Base-by-base conservation (phyloP, 2,329 filamentous ascomycete species). In the Venturia carpophila region DNA sequence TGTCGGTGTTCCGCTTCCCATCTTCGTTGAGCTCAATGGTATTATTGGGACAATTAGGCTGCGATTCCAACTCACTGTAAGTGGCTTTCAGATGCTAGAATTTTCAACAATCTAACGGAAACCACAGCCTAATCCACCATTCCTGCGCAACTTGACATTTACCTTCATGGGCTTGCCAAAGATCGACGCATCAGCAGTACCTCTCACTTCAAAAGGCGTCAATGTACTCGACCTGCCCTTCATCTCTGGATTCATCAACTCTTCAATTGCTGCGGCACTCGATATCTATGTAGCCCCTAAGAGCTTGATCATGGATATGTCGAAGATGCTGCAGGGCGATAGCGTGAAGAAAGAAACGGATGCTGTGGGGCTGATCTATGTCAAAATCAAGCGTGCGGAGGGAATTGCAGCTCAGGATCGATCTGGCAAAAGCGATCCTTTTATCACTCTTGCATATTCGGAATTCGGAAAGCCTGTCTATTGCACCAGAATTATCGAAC, bases 251-350 rank as follows among this genome's bases (percentile, higher is more conserved):
- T 91, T 91, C 69, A 87, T 91, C 3, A 87, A 91, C 69, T 87
- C 85, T 0, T 84, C 87, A 1, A 85, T 91, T 63, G 87, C 90
- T 69, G 87, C 88, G 1, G 88, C 88, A 0, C 80, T 90, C 71
- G 86, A 87, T 0, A 84, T 90, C 71, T 91, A 90, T 68, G 88
- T 91, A 0, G 88, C 88, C 0, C 88, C 89, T 0, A 90, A 90
- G 75, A 89, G 86, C 65, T 75, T 91, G 64, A 90, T 88, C 0
- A 78, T 91, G 9, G 86, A 91, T 71, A 77, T 92, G 45, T 89
- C 90, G 72, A 87, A 90, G 67, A 90, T 91, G 85, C 81, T 92
- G 13, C 82, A 88, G 6, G 89, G 88, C 3, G 88, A 90, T 66
- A 88, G 91, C 69, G 90, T 88, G 77, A 91, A 91, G 74, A 90